These are phyloP conservation scores for Chrysopogon serrulatus DNA, from an alignment of 176 grass and related monocot genomes.

Conservation along the genomic window DNA sequence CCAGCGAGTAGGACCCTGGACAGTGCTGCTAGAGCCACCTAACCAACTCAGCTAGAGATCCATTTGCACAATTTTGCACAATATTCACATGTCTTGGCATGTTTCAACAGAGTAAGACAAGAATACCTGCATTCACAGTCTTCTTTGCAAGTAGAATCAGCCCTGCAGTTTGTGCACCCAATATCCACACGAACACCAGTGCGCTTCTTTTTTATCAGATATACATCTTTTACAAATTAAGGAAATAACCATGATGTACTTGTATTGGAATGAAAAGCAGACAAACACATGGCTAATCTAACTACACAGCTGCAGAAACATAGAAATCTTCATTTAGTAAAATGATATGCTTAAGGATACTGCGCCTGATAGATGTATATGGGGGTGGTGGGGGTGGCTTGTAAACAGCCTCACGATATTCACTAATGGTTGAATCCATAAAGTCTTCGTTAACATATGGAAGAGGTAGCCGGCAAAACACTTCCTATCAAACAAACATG, in stretches of 20 bases:
- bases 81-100: not conserved
- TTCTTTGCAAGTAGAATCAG: slow-evolving; percentile 82
- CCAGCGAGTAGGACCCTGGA: not conserved
- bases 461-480: slow-evolving; percentile 78
- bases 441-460: slow-evolving; percentile 93
- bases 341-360: slow-evolving; percentile 64
- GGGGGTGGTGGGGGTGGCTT: slow-evolving; percentile 63
- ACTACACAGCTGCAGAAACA: slow-evolving; percentile 11
- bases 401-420: slow-evolving; percentile 45
- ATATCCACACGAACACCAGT: slow-evolving; percentile 46
- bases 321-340: slow-evolving; percentile 4
- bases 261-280: slow-evolving; percentile 8
- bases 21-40: not conserved
- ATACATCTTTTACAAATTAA: slow-evolving; percentile 79
- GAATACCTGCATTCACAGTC: slow-evolving; percentile 96
- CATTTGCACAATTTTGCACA: not conserved
- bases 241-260: slow-evolving; percentile 11
- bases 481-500: slow-evolving; percentile 65
- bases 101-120: slow-evolving; percentile 5
- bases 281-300: not conserved
- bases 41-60: not conserved
- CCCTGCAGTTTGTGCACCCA: slow-evolving; percentile 74
- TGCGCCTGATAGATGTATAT: slow-evolving; percentile 77
- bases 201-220: slow-evolving; percentile 96
- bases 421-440: slow-evolving; percentile 53